A percentile compares a stretch with the other conserved stretches of the same genome.
phyloP scores from a whole-genome alignment of 352 stramenopile species.

The Sclerospora graminicola region DNA sequence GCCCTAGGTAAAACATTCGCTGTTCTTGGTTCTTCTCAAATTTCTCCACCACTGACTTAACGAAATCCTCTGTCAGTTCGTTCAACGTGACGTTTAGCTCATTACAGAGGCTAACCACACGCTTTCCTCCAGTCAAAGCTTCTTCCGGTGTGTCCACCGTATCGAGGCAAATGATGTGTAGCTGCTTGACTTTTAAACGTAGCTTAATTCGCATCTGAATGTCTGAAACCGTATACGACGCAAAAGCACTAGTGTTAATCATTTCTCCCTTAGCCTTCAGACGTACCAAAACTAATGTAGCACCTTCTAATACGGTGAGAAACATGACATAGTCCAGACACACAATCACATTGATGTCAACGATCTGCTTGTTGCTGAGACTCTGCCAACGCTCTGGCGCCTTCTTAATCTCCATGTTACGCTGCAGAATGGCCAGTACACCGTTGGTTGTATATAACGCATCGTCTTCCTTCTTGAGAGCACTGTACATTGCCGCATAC shows the following conservation, averaged over 20 bases:
- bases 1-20: conserved; percentile 39
- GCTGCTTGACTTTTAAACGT: conserved; percentile 33
- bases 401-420: conserved; percentile 61
- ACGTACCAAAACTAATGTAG: background rate
- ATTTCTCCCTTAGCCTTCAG: background rate
- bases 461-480: conserved; percentile 41
- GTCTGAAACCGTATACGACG: conserved; percentile 16
- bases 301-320: conserved; percentile 57
- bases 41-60: conserved; percentile 30
- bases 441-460: conserved; percentile 47
- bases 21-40: conserved; percentile 32
- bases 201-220: conserved; percentile 38
- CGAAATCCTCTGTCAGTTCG: conserved; percentile 31
- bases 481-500: conserved; percentile 49
- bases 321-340: conserved; percentile 81
- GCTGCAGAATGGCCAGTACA: conserved; percentile 59
- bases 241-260: background rate
- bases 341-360: conserved; percentile 58
- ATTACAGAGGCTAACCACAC: conserved; percentile 46
- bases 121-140: conserved; percentile 31
- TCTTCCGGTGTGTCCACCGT: conserved; percentile 63
- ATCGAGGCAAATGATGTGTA: conserved; percentile 79
- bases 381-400: conserved; percentile 71
- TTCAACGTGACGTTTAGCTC: conserved; percentile 21
- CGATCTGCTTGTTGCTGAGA: conserved; percentile 46